Percentiles rank a stretch among this genome's conserved stretches.
phyloP scores from a whole-genome alignment of 2,329 filamentous ascomycete genomes.

The Xylaria multiplex region DNA sequence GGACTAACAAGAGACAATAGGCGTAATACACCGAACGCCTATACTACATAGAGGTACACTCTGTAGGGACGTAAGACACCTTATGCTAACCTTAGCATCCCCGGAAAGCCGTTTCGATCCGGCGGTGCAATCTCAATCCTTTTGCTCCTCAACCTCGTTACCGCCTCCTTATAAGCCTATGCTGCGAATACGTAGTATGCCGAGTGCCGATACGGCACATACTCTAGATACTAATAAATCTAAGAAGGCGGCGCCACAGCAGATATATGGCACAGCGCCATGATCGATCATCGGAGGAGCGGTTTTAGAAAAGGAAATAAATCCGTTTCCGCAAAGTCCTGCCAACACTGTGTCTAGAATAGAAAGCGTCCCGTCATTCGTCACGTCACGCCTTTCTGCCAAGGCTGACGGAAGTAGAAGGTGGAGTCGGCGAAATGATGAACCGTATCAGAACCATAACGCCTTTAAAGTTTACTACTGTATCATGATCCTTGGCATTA shows the following conservation, averaged over 20 bases:
- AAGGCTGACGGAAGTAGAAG: slow-evolving; percentile 22
- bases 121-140: slow-evolving; percentile 4
- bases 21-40: not conserved
- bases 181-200: not conserved
- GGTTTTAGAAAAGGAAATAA: not conserved
- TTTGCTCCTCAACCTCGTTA: not conserved
- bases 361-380: not conserved
- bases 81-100: not conserved
- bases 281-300: not conserved
- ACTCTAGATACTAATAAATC: too few relatives aligned
- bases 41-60: not conserved
- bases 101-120: not conserved
- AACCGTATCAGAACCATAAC: not conserved
- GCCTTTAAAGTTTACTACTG: not conserved
- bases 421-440: slow-evolving; percentile 10
- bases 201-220: too few relatives aligned
- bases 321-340: slow-evolving; percentile 3
- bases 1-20: too few relatives aligned
- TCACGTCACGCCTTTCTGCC: not conserved
- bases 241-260: too few relatives aligned
- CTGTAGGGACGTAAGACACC: too few relatives aligned
- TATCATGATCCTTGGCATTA: slow-evolving; percentile 14
- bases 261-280: not conserved
- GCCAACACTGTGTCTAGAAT: not conserved
- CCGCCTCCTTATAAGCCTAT: not conserved